phyloP scores from a whole-genome alignment of 148 eudicot species.

The Talinum fruticosum region DNA sequence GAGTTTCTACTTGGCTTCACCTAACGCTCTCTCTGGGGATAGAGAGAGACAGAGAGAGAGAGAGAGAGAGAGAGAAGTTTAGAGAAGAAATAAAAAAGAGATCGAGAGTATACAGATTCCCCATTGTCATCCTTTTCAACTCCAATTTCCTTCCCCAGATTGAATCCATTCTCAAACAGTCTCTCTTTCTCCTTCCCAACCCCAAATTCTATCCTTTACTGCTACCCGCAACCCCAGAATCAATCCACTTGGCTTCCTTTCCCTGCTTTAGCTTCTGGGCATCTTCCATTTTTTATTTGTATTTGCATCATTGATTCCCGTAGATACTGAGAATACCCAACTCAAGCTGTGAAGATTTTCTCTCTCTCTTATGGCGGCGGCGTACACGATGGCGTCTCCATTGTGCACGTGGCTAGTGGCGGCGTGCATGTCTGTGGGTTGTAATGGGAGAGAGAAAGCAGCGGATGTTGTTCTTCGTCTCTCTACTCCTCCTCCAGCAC shows the following conservation, averaged over 20 bases:
- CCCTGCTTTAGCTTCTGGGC: constrained; percentile 7
- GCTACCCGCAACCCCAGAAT: constrained; percentile 12
- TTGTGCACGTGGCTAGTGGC: constrained; percentile 63
- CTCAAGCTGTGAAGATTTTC: background rate
- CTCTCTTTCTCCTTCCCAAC: too few relatives aligned
- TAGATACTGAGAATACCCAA: background rate
- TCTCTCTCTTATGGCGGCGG: constrained; percentile 34
- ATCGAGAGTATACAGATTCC: background rate
- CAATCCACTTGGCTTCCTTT: background rate
- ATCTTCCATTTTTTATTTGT: background rate
- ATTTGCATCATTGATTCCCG: background rate
- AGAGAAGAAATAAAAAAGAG: background rate
- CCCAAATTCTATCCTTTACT: constrained; percentile 6
- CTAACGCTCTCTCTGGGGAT: background rate
- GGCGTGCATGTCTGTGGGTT: constrained; percentile 49
- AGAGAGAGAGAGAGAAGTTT: background rate
- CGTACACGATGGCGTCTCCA: constrained; percentile 45
- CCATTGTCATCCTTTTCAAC: constrained; percentile 13
- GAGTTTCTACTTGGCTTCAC: constrained; percentile 3
- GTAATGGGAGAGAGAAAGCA: constrained; percentile 11
- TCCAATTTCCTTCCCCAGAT: constrained; percentile 17
- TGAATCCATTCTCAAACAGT: constrained; percentile 27
- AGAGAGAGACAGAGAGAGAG: background rate
- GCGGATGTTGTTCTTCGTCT: background rate
- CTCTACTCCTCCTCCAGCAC: constrained; percentile 15